Conservation (phyloP, 2,329 filamentous ascomycete species). For the Aspergillus chevalieri region DNA sequence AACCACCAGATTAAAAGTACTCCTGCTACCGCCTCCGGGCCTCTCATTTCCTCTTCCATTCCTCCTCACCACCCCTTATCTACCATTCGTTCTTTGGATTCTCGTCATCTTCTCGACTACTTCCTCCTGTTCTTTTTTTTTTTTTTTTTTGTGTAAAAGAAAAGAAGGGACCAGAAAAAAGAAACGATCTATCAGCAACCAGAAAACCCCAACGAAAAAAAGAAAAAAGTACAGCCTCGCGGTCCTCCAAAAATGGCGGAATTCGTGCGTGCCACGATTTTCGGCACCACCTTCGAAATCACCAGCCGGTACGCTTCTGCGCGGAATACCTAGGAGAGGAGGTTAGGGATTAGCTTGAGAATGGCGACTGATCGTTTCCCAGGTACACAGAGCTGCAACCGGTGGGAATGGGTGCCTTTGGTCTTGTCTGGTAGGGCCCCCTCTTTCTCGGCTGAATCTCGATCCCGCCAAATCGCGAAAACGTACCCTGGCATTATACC, state of each 20-base stretch:
- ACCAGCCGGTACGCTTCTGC: slow-evolving; percentile 72
- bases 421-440: slow-evolving; percentile 78
- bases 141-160: neutral
- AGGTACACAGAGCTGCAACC: slow-evolving; percentile 98
- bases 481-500: neutral
- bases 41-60: slow-evolving; percentile 9
- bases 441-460: slow-evolving; percentile 1
- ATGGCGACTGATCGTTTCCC: slow-evolving; percentile 9
- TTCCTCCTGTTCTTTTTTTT: slow-evolving; percentile 4
- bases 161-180: neutral
- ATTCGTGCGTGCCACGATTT: slow-evolving; percentile 98
- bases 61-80: slow-evolving; percentile 11
- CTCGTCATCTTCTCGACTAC: neutral
- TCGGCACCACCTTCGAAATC: slow-evolving; percentile 99
- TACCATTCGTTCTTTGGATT: slow-evolving; percentile 6
- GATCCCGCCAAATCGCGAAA: neutral
- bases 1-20: neutral
- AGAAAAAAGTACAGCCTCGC: neutral
- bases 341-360: neutral
- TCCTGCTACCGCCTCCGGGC: slow-evolving; percentile 14
- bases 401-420: slow-evolving; percentile 98
- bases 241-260: slow-evolving; percentile 72
- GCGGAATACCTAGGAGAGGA: neutral
- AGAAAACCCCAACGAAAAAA: neutral
- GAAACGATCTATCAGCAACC: neutral